Evolutionary conservation across 345 rosid genomes (phyloP).

Genomic region (Isatis tinctoria): DNA sequence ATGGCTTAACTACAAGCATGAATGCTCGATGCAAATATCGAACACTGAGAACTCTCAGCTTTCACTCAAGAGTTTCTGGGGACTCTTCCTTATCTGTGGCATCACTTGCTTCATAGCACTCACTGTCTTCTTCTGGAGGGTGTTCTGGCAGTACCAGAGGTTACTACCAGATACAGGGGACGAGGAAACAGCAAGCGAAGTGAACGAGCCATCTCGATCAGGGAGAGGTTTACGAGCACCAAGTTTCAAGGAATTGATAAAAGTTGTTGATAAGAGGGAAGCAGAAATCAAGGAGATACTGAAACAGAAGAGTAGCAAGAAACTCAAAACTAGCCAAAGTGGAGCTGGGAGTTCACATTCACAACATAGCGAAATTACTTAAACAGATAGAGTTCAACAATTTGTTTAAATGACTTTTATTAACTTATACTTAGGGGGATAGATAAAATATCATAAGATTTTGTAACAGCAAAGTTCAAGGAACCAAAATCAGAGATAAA

Average conservation of each 20-base stretch:
- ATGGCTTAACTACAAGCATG: constrained; percentile 54
- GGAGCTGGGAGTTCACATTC: constrained; percentile 37
- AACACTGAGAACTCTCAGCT: constrained; percentile 47
- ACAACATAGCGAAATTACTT: constrained; percentile 8
- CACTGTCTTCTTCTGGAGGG: constrained; percentile 48
- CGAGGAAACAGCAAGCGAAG: constrained; percentile 40
- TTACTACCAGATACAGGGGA: constrained; percentile 37
- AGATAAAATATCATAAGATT: constrained; percentile 19
- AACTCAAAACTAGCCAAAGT: constrained; percentile 38
- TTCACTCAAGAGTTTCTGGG: constrained; percentile 87
- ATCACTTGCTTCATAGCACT: constrained; percentile 62
- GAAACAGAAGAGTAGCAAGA: constrained; percentile 46
- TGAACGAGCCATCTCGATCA: constrained; percentile 46
- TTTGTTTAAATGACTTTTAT: constrained; percentile 10
- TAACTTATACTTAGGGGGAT: constrained; percentile 16
- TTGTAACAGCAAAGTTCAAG: constrained; percentile 28
- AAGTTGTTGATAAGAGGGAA: constrained; percentile 63
- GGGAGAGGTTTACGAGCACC: constrained; percentile 37
- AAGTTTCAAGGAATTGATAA: constrained; percentile 50
- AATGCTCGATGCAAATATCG: constrained; percentile 49
- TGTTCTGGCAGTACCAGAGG: constrained; percentile 59
- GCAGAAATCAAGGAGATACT: constrained; percentile 52
- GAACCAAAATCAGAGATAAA: not conserved
- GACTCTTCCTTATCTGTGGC: constrained; percentile 91
- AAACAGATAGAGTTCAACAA: constrained; percentile 3